Evolutionary conservation across 1,139 yeast genomes (phyloP), one percentile per base, ranked within the genome.

Genomic region (Suhomyces taliae): DNA sequence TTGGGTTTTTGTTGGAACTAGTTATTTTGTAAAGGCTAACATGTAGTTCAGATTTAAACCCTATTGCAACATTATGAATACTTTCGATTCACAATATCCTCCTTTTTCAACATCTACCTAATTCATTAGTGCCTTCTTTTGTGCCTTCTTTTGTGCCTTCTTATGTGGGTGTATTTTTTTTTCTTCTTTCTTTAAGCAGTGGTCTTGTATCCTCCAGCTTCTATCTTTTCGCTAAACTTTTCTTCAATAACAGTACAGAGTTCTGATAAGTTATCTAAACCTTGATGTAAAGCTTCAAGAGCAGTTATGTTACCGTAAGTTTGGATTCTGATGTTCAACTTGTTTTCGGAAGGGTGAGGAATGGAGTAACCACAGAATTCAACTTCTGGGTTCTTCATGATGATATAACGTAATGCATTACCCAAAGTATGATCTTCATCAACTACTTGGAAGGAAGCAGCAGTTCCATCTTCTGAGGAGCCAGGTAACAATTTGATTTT

Each of bases 321-420:
- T 69, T 93, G 99, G 54, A 93, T 90, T 70, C 99, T 83, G 48
- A 93, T 66, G 70, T 95, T 90, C 70, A 93, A 73, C 59, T 88
- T 87, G 51, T 90, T 81, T 69, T 95, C 99, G 34, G 97, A 89
- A 29, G 99, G 99, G 69, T 93, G 99, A n/a, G 99, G 99, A 53
- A 93, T 95, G 42, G 97, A 89, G 71, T 93, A 93, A 49, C 99
- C 99, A 64, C 98, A 93, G 67, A 95, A 93, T 63, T 93, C 99
- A 33, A 93, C 98, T 57, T 90, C 96, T 36, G 97, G 97, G 70
- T 93, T 93, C 71, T 91, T 91, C 97, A 93, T 90, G 59, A 93
- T 90, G 62, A 93, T 83, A 67, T 90, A 91, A 65, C 97, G 83
- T 50, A 93, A 78, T 6, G 98, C 88, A 64, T 93, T 93, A 27